Conservation (phyloP, 176 grass and related monocot genomes). For the Rhynchospora tenuis region DNA sequence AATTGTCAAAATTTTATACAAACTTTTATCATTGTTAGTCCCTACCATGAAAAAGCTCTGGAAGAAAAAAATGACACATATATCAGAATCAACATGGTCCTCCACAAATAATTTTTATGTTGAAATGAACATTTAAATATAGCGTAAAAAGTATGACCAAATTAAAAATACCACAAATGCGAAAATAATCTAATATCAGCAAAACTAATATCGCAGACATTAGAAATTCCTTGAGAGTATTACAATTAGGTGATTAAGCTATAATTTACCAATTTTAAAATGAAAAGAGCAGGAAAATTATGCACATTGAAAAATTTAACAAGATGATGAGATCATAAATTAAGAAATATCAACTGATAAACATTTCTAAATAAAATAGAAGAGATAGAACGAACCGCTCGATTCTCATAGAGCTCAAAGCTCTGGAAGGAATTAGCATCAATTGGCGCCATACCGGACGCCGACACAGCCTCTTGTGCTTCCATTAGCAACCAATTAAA, state of each 20-base stretch:
- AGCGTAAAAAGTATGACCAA: background rate
- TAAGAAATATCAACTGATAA: background rate
- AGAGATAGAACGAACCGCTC: constrained; percentile 40
- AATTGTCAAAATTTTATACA: constrained; percentile 74
- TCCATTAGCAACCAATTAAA: constrained; percentile 34
- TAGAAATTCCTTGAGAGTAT: background rate
- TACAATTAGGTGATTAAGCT: background rate
- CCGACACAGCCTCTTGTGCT: background rate
- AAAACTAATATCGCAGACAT: background rate
- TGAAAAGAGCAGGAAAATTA: background rate
- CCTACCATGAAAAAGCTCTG: constrained; percentile 85
- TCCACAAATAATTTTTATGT: background rate
- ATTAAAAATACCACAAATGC: background rate
- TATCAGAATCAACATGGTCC: constrained; percentile 19
- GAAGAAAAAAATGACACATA: constrained; percentile 15
- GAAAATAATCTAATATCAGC: background rate
- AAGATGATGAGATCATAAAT: background rate
- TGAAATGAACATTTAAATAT: background rate
- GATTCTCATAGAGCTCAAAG: constrained; percentile 67
- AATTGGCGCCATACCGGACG: constrained; percentile 23
- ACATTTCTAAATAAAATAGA: background rate
- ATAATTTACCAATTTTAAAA: background rate
- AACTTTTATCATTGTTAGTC: constrained; percentile 47
- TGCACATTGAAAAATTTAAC: background rate
- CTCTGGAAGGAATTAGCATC: constrained; percentile 42